Evolutionary conservation across 495 filamentous ascomycete species (phyloP).

Genomic region (Penicillium paxilli): DNA sequence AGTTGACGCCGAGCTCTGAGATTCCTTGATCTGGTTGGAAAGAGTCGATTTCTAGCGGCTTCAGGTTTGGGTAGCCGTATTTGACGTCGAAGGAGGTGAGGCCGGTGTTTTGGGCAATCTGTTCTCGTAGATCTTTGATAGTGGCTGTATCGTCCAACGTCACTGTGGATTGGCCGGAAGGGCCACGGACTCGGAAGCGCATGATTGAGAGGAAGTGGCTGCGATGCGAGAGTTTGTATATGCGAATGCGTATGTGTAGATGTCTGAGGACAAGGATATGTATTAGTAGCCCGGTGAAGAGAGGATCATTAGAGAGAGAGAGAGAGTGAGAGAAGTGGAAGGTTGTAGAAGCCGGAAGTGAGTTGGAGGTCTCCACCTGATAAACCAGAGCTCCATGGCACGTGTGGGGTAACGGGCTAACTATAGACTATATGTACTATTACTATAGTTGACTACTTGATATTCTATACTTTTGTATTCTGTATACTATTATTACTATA

Average conservation of each 20-base stretch:
- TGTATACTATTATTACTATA: too few species aligned
- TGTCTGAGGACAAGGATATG: too few species aligned
- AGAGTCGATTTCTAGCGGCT: conserved; percentile 60
- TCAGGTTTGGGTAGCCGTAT: conserved; percentile 77
- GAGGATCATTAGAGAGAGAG: too few species aligned
- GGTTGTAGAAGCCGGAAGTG: too few species aligned
- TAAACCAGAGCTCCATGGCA: too few species aligned
- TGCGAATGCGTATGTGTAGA: neutral
- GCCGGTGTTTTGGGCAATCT: conserved; percentile 57
- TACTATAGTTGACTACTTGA: too few species aligned
- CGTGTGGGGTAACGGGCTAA: too few species aligned
- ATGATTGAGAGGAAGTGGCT: conserved; percentile 33
- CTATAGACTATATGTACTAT: too few species aligned
- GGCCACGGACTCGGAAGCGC: conserved; percentile 63
- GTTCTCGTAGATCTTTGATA: conserved; percentile 58
- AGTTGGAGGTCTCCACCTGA: too few species aligned
- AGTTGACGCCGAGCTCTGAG: conserved; percentile 58
- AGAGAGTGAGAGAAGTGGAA: neutral
- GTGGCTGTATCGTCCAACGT: conserved; percentile 64
- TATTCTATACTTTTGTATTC: too few species aligned
- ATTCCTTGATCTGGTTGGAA: conserved; percentile 48
- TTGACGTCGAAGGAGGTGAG: conserved; percentile 68
- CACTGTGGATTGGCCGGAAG: conserved; percentile 61
- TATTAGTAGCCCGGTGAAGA: too few species aligned
- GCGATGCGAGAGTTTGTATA: neutral